Conservation (phyloP, 202 grass and related monocot species). For the Setaria viridis region DNA sequence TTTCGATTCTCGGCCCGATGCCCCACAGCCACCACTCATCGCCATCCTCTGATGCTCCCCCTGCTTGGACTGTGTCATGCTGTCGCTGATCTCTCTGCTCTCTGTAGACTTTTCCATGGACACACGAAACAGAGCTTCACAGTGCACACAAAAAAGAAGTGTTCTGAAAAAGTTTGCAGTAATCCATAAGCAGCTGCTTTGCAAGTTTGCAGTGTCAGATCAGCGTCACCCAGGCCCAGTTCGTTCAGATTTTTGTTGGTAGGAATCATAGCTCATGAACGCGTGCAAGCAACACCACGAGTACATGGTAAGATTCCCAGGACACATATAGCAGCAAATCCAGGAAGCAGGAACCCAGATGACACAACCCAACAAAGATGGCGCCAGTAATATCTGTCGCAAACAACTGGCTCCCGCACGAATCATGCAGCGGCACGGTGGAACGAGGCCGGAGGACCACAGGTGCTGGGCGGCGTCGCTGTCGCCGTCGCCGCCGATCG, state of each 20-base stretch:
- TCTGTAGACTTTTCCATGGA: no score
- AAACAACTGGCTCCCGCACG: background rate
- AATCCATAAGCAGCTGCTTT: background rate
- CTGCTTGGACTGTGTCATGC: background rate
- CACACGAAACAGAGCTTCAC: background rate
- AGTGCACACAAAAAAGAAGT: background rate
- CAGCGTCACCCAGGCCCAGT: background rate
- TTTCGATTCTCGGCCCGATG: background rate
- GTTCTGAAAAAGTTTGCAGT: no score
- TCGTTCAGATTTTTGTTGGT: conserved; percentile 25
- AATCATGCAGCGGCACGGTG: conserved; percentile 1
- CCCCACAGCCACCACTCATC: background rate
- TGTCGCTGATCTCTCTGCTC: background rate
- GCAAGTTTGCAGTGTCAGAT: background rate
- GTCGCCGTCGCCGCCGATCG: background rate
- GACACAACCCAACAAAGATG: background rate
- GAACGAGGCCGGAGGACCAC: background rate
- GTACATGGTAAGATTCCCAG: background rate
- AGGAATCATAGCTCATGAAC: background rate
- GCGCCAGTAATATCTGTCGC: background rate
- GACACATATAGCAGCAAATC: background rate
- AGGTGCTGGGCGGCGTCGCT: background rate
- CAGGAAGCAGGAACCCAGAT: background rate
- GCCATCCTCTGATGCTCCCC: background rate
- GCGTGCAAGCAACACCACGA: conserved; percentile 20